These are phyloP conservation scores for Lactarius vividus DNA, from an alignment of 768 basidiomycete species.

Conservation along the genomic window DNA sequence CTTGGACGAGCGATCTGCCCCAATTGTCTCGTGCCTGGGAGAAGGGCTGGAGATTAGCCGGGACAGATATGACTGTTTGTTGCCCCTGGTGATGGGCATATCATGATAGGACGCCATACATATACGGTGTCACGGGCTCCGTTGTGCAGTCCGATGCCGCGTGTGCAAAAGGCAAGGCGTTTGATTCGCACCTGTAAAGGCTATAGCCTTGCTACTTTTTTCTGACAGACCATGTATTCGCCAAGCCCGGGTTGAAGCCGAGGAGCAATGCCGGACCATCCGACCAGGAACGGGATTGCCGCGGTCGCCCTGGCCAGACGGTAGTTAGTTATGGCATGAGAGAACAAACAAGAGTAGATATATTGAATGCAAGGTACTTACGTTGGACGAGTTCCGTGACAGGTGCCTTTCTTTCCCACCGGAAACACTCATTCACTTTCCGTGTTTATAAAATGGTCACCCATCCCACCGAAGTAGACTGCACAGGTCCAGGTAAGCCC, in stretches of 20 bases:
- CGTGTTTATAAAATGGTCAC: neutral
- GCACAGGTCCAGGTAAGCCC: neutral
- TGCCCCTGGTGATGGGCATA: slow-evolving; percentile 10
- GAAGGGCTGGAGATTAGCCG: slow-evolving; percentile 12
- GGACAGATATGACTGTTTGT: neutral
- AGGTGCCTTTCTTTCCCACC: neutral
- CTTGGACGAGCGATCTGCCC: neutral
- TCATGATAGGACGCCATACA: neutral
- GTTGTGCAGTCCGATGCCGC: neutral
- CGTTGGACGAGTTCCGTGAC: neutral
- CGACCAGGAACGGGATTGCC: neutral
- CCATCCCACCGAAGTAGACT: neutral
- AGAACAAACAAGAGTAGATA: neutral
- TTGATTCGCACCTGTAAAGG: neutral
- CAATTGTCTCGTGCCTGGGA: neutral
- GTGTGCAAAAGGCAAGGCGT: neutral
- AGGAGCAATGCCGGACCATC: neutral
- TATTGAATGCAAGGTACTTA: neutral
- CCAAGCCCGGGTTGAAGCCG: neutral
- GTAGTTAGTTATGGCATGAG: neutral
- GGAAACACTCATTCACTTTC: neutral
- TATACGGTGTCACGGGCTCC: neutral
- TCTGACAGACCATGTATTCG: neutral
- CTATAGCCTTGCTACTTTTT: neutral
- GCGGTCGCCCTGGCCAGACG: neutral